These are phyloP conservation scores for Claviceps pusilla DNA, from an alignment of 2,329 filamentous ascomycete species.

Conservation along the genomic window DNA sequence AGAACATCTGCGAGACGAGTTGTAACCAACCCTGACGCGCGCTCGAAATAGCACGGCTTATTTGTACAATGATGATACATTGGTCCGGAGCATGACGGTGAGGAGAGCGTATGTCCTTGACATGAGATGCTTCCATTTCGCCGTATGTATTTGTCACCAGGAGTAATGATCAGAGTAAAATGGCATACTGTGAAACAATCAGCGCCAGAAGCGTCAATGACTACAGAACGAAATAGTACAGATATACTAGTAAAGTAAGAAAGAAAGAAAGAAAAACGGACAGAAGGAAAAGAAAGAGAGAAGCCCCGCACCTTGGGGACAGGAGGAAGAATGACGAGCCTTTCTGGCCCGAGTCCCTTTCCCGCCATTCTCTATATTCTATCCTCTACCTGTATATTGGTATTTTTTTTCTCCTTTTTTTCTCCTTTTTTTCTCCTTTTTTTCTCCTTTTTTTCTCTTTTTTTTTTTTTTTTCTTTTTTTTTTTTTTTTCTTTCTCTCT, in stretches of 20 bases:
- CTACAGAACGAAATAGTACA: background rate
- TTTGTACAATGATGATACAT: background rate
- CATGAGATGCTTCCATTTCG: background rate
- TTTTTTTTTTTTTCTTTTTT: too few species aligned
- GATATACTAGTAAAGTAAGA: background rate
- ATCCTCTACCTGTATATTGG: background rate
- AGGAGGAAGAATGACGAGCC: background rate
- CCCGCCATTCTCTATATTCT: background rate
- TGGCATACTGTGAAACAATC: background rate
- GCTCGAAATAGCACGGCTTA: background rate
- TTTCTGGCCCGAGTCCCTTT: background rate
- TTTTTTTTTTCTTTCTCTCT: too few species aligned
- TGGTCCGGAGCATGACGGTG: background rate
- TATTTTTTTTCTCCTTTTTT: too few species aligned
- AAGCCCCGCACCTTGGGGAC: background rate
- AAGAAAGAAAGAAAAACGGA: background rate
- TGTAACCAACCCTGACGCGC: slow-evolving; percentile 19
- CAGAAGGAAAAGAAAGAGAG: background rate
- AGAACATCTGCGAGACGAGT: slow-evolving; percentile 24
- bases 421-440: too few species aligned
- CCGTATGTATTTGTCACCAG: background rate
- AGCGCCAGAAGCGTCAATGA: background rate
- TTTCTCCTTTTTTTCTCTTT: too few species aligned
- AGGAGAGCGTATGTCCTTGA: background rate
- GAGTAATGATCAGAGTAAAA: background rate